These are phyloP conservation scores for Neurospora cerealis DNA, from an alignment of 495 filamentous ascomycete species.

Conservation along the genomic window DNA sequence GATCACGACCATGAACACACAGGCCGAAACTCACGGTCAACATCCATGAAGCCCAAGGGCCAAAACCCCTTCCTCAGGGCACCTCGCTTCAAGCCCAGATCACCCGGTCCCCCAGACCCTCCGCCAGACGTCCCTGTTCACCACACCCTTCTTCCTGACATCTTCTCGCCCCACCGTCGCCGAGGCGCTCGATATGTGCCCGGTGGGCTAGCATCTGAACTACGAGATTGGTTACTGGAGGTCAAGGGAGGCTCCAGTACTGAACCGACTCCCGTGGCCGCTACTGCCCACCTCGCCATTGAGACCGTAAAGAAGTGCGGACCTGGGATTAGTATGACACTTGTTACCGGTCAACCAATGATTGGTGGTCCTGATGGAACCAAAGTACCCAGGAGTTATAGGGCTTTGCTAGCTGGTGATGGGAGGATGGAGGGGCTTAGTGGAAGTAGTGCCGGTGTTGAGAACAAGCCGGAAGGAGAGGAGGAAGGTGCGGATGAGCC, in stretches of 20 bases:
- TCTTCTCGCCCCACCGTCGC: slow-evolving; percentile 33
- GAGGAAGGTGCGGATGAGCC: slow-evolving; percentile 16
- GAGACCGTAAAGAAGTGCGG: slow-evolving; percentile 12
- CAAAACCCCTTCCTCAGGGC: slow-evolving; percentile 25
- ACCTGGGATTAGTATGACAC: slow-evolving; percentile 7
- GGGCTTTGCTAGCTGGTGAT: slow-evolving; percentile 30
- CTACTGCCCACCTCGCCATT: slow-evolving; percentile 13
- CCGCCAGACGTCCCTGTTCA: slow-evolving; percentile 1
- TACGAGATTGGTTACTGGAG: slow-evolving; percentile 38
- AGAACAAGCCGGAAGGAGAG: not conserved
- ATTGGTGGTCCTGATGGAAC: not conserved
- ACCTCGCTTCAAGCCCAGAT: slow-evolving; percentile 34
- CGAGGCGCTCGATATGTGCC: slow-evolving; percentile 24
- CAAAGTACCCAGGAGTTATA: not conserved
- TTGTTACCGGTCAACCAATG: slow-evolving; percentile 7
- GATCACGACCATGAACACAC: not conserved
- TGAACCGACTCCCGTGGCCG: not conserved
- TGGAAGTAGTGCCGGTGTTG: not conserved
- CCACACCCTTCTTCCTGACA: slow-evolving; percentile 17
- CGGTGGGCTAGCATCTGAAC: slow-evolving; percentile 33
- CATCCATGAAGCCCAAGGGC: not conserved
- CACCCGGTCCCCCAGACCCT: slow-evolving; percentile 14
- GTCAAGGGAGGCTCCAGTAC: slow-evolving; percentile 22
- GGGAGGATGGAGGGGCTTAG: slow-evolving; percentile 11
- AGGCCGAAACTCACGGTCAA: not conserved